These are phyloP conservation scores for Marchantia paleacea DNA, from an alignment of 225 moss, liverwort and hornwort species.

Conservation along the genomic window DNA sequence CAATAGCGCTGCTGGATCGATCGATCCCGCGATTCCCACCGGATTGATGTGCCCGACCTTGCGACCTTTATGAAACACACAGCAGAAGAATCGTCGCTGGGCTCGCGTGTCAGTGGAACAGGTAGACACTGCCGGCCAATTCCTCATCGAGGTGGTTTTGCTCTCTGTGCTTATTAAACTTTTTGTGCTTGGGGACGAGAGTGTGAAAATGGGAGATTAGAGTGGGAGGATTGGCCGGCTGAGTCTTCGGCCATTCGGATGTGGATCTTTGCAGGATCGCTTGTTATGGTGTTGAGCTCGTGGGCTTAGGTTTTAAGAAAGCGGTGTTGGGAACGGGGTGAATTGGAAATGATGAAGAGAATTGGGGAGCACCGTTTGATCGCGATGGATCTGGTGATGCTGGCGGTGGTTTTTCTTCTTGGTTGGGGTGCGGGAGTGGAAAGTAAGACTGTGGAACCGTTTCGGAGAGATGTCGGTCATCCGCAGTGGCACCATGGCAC, in stretches of 20 bases:
- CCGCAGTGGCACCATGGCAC: slow-evolving; percentile 85
- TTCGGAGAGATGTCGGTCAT: slow-evolving; percentile 83
- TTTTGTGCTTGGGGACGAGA: no score
- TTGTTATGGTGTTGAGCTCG: neutral
- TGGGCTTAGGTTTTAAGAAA: slow-evolving; percentile 8
- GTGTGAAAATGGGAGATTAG: neutral
- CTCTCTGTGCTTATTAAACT: no score
- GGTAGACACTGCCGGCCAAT: neutral
- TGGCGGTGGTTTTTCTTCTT: slow-evolving; percentile 13
- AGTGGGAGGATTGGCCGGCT: neutral
- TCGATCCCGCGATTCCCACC: neutral
- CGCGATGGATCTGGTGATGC: slow-evolving; percentile 26
- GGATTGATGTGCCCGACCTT: neutral
- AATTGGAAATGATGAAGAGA: neutral
- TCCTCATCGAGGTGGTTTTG: neutral
- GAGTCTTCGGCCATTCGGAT: neutral
- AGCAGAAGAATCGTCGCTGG: neutral
- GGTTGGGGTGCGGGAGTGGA: slow-evolving; percentile 3
- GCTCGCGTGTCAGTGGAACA: neutral
- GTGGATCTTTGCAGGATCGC: neutral
- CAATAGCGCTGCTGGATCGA: neutral
- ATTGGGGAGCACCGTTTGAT: neutral
- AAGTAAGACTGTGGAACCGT: slow-evolving; percentile 53
- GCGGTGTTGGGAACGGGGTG: neutral
- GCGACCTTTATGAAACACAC: neutral